phyloP scores from a whole-genome alignment of 768 basidiomycete genomes.

The Tulasnella sp. region DNA sequence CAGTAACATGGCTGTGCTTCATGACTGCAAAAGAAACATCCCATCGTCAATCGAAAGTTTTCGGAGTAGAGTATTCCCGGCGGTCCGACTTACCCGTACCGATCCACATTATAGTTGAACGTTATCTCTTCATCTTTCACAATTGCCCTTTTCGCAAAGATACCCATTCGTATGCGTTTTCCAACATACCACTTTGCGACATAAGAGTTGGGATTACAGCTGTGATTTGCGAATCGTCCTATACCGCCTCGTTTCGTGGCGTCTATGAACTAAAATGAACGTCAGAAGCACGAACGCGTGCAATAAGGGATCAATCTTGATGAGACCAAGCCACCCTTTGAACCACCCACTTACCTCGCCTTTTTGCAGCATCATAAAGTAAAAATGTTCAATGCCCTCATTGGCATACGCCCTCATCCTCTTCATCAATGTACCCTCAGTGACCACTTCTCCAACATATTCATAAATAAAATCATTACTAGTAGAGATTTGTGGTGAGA shows the following conservation, averaged over 20 bases:
- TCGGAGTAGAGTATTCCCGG: background rate
- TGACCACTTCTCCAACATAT: conserved; percentile 94
- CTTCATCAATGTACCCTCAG: conserved; percentile 71
- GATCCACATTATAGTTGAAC: conserved; percentile 99
- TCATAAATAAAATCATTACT: conserved; percentile 94
- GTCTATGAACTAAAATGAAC: conserved; percentile 66
- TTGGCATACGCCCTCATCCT: conserved; percentile 88
- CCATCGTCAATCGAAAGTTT: background rate
- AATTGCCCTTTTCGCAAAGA: conserved; percentile 80
- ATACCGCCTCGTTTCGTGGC: conserved; percentile 95
- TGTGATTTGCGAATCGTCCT: conserved; percentile 95
- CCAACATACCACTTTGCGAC: conserved; percentile 98
- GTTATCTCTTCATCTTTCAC: conserved; percentile 78
- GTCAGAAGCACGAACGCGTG: background rate
- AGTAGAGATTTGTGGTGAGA: conserved; percentile 10
- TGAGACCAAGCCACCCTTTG: background rate
- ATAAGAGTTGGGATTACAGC: conserved; percentile 93
- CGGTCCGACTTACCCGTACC: conserved; percentile 66
- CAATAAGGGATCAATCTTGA: background rate
- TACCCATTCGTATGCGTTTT: conserved; percentile 84
- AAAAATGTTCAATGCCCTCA: conserved; percentile 91
- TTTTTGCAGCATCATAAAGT: conserved; percentile 99
- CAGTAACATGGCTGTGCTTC: conserved; percentile 92
- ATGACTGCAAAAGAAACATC: conserved; percentile 41
- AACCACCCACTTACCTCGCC: conserved; percentile 59